These are phyloP conservation scores for Tuber brumale DNA, from an alignment of 495 filamentous ascomycete genomes.

Conservation along the genomic window DNA sequence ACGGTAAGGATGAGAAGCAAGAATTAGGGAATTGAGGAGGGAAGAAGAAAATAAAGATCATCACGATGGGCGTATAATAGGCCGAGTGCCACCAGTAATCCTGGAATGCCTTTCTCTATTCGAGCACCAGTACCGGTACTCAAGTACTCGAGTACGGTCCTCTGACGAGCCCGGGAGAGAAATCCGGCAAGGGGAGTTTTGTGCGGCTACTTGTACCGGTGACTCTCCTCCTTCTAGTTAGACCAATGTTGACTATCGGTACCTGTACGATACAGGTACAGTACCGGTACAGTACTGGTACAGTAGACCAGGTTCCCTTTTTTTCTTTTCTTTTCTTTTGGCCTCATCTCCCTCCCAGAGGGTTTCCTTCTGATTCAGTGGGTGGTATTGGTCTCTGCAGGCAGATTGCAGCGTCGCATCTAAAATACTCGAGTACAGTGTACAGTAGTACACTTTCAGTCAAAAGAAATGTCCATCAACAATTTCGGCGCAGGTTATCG, in stretches of 20 bases:
- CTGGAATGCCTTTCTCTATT: neutral
- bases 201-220: neutral
- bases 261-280: no score
- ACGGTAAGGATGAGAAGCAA: neutral
- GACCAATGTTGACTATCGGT: neutral
- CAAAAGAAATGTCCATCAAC: neutral
- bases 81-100: neutral
- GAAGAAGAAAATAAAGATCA: neutral
- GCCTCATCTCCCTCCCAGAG: neutral
- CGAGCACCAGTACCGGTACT: no score
- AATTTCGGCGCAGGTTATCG: neutral
- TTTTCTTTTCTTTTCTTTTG: neutral
- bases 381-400: neutral
- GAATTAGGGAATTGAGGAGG: neutral
- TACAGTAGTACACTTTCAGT: neutral
- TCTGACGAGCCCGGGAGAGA: neutral
- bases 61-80: neutral
- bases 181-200: neutral
- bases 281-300: no score
- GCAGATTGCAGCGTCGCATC: neutral
- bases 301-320: neutral
- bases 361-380: neutral
- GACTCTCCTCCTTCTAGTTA: neutral
- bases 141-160: neutral
- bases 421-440: neutral